Percentiles rank a stretch among this genome's conserved stretches.
Conservation (phyloP, 371 early-diverging fungal genomes). For the Sporodiniella umbellata region DNA sequence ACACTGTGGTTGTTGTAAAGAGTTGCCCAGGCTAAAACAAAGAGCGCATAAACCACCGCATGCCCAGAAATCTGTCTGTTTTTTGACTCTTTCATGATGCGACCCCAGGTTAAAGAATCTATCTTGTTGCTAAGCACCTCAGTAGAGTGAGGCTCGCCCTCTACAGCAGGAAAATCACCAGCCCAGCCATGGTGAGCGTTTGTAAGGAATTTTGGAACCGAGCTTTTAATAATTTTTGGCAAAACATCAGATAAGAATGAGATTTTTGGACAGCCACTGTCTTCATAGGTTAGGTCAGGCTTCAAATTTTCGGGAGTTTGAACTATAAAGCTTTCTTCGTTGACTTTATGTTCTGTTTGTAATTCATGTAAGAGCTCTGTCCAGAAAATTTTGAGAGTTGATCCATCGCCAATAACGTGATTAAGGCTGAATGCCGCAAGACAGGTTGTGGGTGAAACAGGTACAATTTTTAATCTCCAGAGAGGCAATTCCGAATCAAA, state of each 20-base stretch:
- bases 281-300: conserved; percentile 22
- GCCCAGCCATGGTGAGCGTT: conserved; percentile 20
- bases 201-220: conserved; percentile 9
- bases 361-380: conserved; percentile 19
- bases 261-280: conserved; percentile 11
- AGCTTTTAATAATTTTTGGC: conserved; percentile 4
- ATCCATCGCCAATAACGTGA: conserved; percentile 38
- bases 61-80: conserved; percentile 24
- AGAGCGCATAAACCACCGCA: conserved; percentile 25
- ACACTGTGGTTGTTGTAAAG: conserved; percentile 9
- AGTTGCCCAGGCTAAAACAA: conserved; percentile 25
- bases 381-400: conserved; percentile 29
- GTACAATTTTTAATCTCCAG: conserved; percentile 29
- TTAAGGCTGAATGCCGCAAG: neutral
- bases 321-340: neutral
- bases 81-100: conserved; percentile 16
- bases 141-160: conserved; percentile 22
- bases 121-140: conserved; percentile 13
- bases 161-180: conserved; percentile 26
- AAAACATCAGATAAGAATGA: conserved; percentile 16
- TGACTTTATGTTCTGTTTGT: neutral
- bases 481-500: conserved; percentile 20
- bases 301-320: neutral
- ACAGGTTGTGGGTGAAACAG: conserved; percentile 4
- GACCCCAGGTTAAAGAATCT: conserved; percentile 10